Evolutionary conservation across 176 grass and related monocot genomes (phyloP).

Genomic region (Chrysopogon serrulatus): DNA sequence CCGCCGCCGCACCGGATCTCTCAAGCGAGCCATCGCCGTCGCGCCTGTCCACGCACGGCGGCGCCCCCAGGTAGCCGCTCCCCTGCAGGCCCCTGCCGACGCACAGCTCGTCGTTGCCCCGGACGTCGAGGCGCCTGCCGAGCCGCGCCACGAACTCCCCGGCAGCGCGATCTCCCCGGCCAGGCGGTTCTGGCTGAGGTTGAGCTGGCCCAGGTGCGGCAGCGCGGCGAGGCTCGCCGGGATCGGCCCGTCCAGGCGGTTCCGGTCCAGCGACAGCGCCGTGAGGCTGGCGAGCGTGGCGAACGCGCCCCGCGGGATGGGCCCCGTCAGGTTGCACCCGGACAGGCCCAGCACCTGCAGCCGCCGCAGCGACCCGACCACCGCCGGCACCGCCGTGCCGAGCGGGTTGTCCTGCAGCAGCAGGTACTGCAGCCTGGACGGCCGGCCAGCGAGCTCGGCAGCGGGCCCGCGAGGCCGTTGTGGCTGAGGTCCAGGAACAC

Average conservation of each 20-base stretch:
- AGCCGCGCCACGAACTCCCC: constrained; percentile 65
- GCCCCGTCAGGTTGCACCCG: constrained; percentile 54
- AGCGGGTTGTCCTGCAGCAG: constrained; percentile 77
- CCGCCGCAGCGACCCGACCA: constrained; percentile 51
- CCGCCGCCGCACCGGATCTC: background rate
- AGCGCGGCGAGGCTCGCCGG: constrained; percentile 52
- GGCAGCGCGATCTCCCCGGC: constrained; percentile 72
- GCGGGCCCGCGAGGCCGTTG: constrained; percentile 56
- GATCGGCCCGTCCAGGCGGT: constrained; percentile 65
- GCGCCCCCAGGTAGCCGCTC: constrained; percentile 42
- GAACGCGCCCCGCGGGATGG: constrained; percentile 46
- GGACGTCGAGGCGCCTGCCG: constrained; percentile 67
- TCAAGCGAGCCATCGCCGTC: background rate
- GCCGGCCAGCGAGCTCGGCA: constrained; percentile 38
- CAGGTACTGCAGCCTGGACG: constrained; percentile 59
- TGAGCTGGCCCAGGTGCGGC: constrained; percentile 76
- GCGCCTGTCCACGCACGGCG: constrained; percentile 30
- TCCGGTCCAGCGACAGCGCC: constrained; percentile 73
- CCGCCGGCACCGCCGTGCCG: constrained; percentile 52
- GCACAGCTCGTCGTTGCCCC: constrained; percentile 68
- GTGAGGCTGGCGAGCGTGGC: constrained; percentile 46
- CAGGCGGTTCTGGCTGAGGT: constrained; percentile 84
- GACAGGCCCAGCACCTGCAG: constrained; percentile 79
- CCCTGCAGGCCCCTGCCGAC: constrained; percentile 33
- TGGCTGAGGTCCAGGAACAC: constrained; percentile 76